Base-by-base conservation (phyloP, 306 rosid species). In the Trichosanthes truncata region DNA sequence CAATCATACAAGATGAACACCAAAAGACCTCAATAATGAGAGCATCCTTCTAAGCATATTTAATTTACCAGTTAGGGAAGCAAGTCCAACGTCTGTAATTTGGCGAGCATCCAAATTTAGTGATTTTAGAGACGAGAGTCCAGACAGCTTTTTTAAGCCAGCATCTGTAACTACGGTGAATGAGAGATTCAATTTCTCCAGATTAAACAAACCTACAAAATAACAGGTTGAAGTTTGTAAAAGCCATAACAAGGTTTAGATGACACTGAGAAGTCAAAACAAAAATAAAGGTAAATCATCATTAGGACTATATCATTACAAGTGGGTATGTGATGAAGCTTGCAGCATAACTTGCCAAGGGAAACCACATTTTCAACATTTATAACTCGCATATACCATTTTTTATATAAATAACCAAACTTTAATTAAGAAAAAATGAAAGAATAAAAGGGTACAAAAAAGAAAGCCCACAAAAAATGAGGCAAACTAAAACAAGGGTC, bases 91-190 rank as follows among this genome's bases (percentile, higher is more conserved):
- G 84, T 95, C 97, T 61, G 97, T 87, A 81, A 95, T 86, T 84
- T 95, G 96, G 84, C 84, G 91, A 84, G 85, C 85, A 82, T 93
- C 99, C 93, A 95, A 93, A 89, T 95, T 95, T 43, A 95, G 99
- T 7, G 97, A 95, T 89, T 86, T 95, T 18, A 95, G 92, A 83
- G 97, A 90, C 11, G 90, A 87, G 77, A 95, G 96, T 48, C 96
- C 93, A 33, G 97, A 77, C 77, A 95, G 80, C 82, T 84, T 93
- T 71, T 86, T 88, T 60, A 95, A 90, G 65, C 97, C 96, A 81
- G 66, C 45, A 78, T 93, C 96, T 48, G 87, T 83, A 72, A 95
- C 85, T 76, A 52, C 76, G 9, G 99, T 95, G 87, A 95, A 95
- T 18, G 99, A 95, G 66, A 95, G 88, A 84, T 95, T 91, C 82